Evolutionary conservation across 1,284 basidiomycete species (phyloP).

Genomic region (Trametes sp.): DNA sequence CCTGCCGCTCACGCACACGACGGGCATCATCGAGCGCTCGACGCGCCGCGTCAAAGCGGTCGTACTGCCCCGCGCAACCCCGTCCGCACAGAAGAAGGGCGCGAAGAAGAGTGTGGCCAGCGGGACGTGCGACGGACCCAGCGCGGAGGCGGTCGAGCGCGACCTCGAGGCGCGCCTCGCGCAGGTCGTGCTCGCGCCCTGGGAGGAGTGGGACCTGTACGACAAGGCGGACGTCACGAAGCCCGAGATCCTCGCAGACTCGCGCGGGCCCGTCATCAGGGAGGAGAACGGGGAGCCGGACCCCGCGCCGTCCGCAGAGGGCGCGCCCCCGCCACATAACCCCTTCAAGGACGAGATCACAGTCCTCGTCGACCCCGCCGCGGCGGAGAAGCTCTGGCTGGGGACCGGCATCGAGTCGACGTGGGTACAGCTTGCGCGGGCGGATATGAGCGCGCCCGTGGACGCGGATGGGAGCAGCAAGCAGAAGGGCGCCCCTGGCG

Average conservation of each 20-base stretch:
- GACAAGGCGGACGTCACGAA: conserved; percentile 49
- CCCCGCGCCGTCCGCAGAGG: conserved; percentile 3
- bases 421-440: conserved; percentile 66
- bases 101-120: conserved; percentile 15
- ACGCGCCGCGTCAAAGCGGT: conserved; percentile 53
- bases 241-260: conserved; percentile 51
- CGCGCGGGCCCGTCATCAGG: conserved; percentile 50
- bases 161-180: conserved; percentile 55
- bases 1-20: conserved; percentile 55
- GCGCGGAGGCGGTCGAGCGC: conserved; percentile 55
- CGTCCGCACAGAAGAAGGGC: conserved; percentile 29
- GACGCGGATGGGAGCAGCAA: conserved; percentile 25
- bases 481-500: conserved; percentile 32
- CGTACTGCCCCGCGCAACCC: conserved; percentile 32
- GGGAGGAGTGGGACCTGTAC: conserved; percentile 49
- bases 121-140: neutral
- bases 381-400: conserved; percentile 50
- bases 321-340: conserved; percentile 48
- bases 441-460: conserved; percentile 30
- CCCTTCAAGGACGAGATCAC: conserved; percentile 60
- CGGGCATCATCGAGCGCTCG: conserved; percentile 60
- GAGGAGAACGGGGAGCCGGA: conserved; percentile 28
- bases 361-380: conserved; percentile 57
- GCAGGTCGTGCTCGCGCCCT: conserved; percentile 61
- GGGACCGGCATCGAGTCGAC: conserved; percentile 66